Evolutionary conservation across 495 filamentous ascomycete genomes (phyloP).

Genomic region (Talaromyces thailandensis): DNA sequence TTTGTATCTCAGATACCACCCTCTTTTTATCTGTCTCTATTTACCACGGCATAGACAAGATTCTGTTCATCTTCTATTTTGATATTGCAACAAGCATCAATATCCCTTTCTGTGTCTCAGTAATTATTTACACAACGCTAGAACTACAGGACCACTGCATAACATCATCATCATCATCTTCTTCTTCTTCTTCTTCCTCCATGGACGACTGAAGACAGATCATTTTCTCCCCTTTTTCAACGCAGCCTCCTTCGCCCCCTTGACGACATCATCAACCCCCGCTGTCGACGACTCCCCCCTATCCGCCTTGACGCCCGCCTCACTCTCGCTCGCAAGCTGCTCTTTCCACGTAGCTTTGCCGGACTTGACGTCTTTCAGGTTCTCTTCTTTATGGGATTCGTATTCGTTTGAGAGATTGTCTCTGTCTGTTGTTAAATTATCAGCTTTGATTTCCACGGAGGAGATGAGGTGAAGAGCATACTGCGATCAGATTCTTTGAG

Average conservation of each 20-base stretch:
- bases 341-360: conserved; percentile 77
- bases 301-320: conserved; percentile 64
- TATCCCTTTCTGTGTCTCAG: neutral
- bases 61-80: neutral
- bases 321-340: conserved; percentile 69
- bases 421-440: conserved; percentile 19
- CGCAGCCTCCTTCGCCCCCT: neutral
- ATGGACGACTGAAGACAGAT: neutral
- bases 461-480: conserved; percentile 11
- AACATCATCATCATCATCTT: neutral
- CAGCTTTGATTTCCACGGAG: neutral
- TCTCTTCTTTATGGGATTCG: conserved; percentile 66
- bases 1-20: conserved; percentile 2
- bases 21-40: neutral
- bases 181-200: too few species aligned
- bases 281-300: conserved; percentile 68
- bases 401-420: conserved; percentile 36
- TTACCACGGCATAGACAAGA: neutral
- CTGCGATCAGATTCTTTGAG: conserved; percentile 30
- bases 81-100: neutral
- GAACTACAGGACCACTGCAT: neutral
- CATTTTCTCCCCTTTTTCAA: neutral
- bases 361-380: conserved; percentile 57
- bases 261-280: neutral
- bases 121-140: neutral